A percentile compares a stretch with the other conserved stretches of the same genome.
Conservation (phyloP, 306 rosid genomes). For the Albizia julibrissin region DNA sequence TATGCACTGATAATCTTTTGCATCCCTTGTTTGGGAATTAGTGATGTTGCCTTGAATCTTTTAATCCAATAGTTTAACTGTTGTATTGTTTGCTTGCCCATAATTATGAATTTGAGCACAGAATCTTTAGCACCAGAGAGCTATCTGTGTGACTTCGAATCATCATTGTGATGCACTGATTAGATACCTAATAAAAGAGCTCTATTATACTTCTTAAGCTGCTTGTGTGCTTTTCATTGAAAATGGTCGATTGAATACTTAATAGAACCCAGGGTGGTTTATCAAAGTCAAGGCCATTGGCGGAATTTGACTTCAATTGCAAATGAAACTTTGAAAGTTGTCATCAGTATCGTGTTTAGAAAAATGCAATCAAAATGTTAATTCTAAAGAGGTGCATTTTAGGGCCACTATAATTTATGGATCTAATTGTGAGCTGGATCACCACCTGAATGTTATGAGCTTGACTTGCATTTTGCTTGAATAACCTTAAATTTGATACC, state of each 20-base stretch:
- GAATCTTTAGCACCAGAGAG: conserved; percentile 10
- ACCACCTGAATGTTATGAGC: not conserved
- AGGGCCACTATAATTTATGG: not conserved
- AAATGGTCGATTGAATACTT: conserved; percentile 10
- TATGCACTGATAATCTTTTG: conserved; percentile 11
- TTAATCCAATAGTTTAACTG: conserved; percentile 13
- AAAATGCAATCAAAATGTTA: not conserved
- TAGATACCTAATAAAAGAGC: not conserved
- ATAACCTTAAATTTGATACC: not conserved
- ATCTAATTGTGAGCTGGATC: not conserved
- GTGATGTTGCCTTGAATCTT: conserved; percentile 10
- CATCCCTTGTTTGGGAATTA: conserved; percentile 1
- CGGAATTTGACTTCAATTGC: conserved; percentile 22
- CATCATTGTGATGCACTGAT: conserved; percentile 13
- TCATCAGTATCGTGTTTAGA: conserved; percentile 12
- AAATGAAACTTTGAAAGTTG: conserved; percentile 8
- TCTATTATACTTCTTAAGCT: conserved; percentile 7
- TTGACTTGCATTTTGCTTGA: not conserved
- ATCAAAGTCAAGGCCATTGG: not conserved
- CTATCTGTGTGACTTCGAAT: not conserved
- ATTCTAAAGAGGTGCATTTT: not conserved
- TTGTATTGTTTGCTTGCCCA: not conserved
- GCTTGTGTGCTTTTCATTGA: not conserved
- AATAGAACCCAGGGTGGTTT: conserved; percentile 3
- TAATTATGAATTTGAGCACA: conserved; percentile 6